Evolutionary conservation across 2,329 filamentous ascomycete genomes (phyloP).

Genomic region (Neonectria punicea): DNA sequence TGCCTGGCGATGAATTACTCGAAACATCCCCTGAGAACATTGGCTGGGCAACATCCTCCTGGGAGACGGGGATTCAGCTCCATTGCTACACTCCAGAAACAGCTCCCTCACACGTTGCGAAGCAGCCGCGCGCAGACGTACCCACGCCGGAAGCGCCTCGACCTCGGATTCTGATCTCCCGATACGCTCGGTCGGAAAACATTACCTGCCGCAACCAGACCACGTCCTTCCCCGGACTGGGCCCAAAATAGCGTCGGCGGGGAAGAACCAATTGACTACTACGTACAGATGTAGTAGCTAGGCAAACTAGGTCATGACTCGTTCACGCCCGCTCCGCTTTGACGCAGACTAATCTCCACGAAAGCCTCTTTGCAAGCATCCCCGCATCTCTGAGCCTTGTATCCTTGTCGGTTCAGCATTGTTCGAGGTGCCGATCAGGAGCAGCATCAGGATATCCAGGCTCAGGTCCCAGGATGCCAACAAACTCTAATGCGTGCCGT

Average conservation of each 20-base stretch:
- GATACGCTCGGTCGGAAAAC: neutral
- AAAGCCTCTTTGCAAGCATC: neutral
- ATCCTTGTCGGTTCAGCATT: neutral
- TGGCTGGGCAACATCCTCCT: neutral
- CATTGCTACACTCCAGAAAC: neutral
- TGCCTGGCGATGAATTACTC: neutral
- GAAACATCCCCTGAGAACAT: neutral
- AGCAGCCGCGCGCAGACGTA: neutral
- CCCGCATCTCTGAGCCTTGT: neutral
- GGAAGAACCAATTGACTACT: neutral
- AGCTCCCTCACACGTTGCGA: neutral
- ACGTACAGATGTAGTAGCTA: too few species aligned
- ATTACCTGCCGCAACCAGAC: neutral
- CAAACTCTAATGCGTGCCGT: neutral
- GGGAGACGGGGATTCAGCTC: neutral
- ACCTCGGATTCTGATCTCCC: neutral
- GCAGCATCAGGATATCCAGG: slow-evolving; percentile 8
- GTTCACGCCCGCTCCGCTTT: neutral
- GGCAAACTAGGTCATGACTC: neutral
- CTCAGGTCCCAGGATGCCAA: neutral
- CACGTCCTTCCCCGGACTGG: slow-evolving; percentile 1
- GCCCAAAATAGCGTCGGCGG: neutral
- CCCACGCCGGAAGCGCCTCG: neutral
- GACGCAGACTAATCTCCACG: slow-evolving; percentile 3
- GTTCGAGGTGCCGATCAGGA: neutral